Evolutionary conservation across 2,329 filamentous ascomycete species (phyloP).

Genomic region (Cordyceps farinosa): DNA sequence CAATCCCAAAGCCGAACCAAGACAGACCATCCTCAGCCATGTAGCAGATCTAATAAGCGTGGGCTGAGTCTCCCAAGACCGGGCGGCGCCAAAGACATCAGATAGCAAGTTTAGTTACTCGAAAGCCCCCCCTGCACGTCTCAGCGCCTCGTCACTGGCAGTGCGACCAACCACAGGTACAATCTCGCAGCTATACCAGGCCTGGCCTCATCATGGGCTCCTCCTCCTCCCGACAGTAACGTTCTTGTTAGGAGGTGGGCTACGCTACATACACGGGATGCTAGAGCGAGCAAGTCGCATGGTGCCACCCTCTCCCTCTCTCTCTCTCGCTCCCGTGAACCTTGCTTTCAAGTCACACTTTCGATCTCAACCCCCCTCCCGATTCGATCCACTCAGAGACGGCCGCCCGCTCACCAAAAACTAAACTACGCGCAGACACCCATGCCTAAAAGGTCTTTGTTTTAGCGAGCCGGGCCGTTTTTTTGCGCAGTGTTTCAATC

Average conservation of each 20-base stretch:
- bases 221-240: too few species aligned
- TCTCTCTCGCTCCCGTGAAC: too few species aligned
- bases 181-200: too few species aligned
- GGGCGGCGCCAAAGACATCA: neutral
- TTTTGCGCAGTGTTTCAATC: neutral
- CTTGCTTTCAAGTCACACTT: slow-evolving; percentile 8
- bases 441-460: neutral
- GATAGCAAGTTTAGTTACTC: too few species aligned
- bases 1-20: too few species aligned
- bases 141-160: neutral
- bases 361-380: neutral
- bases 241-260: too few species aligned
- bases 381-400: slow-evolving; percentile 12
- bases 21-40: too few species aligned
- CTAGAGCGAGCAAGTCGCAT: neutral
- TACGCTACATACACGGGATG: neutral
- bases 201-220: too few species aligned
- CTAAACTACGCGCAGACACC: neutral
- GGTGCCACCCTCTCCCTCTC: too few species aligned
- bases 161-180: neutral
- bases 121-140: neutral
- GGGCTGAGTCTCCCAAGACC: neutral
- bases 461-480: neutral
- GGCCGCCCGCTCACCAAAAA: neutral
- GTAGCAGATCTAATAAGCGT: neutral